A percentile compares a stretch with the other conserved stretches of the same genome.
phyloP scores from a whole-genome alignment of 2,329 filamentous ascomycete species.

The Ophiostoma quercus region DNA sequence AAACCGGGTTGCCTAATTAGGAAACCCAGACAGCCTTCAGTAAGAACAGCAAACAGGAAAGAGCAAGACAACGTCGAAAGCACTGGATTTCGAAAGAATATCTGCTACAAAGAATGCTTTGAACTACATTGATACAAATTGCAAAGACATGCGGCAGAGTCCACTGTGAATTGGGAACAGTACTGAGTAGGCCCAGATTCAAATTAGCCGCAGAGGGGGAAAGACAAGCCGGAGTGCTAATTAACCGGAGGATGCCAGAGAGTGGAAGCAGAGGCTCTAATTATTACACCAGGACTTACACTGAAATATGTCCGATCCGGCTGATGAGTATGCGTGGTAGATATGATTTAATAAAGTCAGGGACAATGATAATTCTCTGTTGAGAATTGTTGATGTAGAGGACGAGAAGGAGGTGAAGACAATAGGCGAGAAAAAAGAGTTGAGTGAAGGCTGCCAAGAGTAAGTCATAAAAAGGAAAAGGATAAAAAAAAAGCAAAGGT shows the following conservation, averaged over 20 bases:
- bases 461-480: background rate
- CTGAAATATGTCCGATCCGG: slow-evolving; percentile 3
- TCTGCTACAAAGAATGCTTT: background rate
- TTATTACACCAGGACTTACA: background rate
- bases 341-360: background rate
- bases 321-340: background rate
- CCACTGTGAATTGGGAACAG: background rate
- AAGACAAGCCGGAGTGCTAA: slow-evolving; percentile 2
- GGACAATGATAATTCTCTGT: background rate
- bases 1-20: slow-evolving; percentile 8
- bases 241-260: slow-evolving; percentile 5
- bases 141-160: background rate
- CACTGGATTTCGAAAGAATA: background rate
- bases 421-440: background rate
- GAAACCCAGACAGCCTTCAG: background rate
- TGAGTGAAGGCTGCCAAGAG: background rate
- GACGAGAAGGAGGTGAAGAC: background rate
- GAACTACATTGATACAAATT: background rate
- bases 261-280: background rate
- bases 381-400: background rate
- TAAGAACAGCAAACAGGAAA: background rate
- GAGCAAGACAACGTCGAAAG: background rate
- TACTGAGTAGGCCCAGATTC: background rate
- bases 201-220: background rate
- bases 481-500: background rate